Conservation (phyloP, 2,329 filamentous ascomycete species). For the Aspergillus clavatus region DNA sequence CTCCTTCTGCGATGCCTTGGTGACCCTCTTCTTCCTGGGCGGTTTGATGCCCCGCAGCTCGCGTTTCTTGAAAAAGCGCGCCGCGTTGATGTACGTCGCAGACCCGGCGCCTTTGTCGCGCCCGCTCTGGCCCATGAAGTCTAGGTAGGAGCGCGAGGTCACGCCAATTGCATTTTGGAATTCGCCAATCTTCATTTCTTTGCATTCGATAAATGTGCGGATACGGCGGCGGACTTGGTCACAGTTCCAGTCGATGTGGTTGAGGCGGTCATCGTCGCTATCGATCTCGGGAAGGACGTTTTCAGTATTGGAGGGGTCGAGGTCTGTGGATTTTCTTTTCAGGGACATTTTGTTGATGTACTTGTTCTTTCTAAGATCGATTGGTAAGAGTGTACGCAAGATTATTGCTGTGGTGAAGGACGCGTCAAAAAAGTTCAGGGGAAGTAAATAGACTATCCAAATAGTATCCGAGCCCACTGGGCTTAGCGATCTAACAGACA, state of each 20-base stretch:
- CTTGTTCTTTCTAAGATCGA: no score
- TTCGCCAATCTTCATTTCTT: constrained; percentile 43
- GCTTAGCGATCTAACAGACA: neutral
- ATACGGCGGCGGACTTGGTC: constrained; percentile 42
- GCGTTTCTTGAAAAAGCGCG: constrained; percentile 47
- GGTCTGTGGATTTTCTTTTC: neutral
- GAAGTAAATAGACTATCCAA: neutral
- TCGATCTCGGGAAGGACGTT: neutral
- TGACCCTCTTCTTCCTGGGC: constrained; percentile 14
- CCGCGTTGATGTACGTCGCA: constrained; percentile 25
- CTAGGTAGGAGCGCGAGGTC: constrained; percentile 32
- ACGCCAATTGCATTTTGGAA: constrained; percentile 41
- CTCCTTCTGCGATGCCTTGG: constrained; percentile 28
- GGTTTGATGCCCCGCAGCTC: constrained; percentile 46
- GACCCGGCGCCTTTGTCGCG: constrained; percentile 25
- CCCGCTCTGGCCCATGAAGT: constrained; percentile 46
- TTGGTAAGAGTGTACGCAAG: no score
- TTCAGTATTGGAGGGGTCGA: neutral
- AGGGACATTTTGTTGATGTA: neutral
- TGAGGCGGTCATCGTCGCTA: constrained; percentile 5
- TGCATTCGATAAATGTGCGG: constrained; percentile 37
- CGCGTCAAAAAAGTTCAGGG: neutral
- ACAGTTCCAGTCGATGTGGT: constrained; percentile 16
- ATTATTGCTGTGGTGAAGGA: no score
- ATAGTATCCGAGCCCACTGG: no score